Evolutionary conservation across 176 grass and related monocot species (phyloP), one percentile per base, ranked within the genome.

Genomic region (Canna indica): DNA sequence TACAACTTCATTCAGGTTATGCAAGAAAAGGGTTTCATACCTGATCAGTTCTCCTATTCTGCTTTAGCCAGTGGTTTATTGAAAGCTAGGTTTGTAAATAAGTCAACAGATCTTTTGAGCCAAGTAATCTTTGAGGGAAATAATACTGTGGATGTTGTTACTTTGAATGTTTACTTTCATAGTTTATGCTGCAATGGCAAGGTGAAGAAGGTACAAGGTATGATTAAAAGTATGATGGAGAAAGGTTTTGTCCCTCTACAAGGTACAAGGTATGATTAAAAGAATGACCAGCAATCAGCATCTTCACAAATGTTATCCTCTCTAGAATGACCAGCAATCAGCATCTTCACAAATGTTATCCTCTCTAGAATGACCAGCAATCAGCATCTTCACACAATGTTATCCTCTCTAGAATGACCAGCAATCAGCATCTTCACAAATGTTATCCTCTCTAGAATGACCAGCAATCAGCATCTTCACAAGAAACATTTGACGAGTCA

Each of bases 141-240:
- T 26, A 36, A 75, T 75, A 1, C 1, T 64, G 31, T 29, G 12
- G 74, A 76, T 67, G 31, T 18, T 67, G 46, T 76, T 46, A 29
- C 74, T 54, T 39, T 30, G 74, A 57, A 76, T 27, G 57, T 56
- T 12, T 76, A 41, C n/a, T 53, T 76, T 15, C 74, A 76, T 67
- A 28, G 74, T 63, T 56, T 68, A 22, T 76, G 74, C n/a, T 68
- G 62, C 64, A 63, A 27, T 17, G 46, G 47, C 22, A 54, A 41
- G 17, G 34, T 47, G 24, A 38, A 47, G 18, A 46, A 54, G 24
- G 61, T 47, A 38, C 35, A 54, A 54, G 16, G 22, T 38, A 27
- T 53, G 22, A 13, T 67, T 22, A 22, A n/a, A 14, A 16, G 11
- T 17, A 30, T 76, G 46, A 33, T 57, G 46, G 47, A 76, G 31